Percentiles rank a stretch among this genome's conserved stretches.
Conservation (phyloP, 352 stramenopile genomes). For the Aphanomyces astaci region DNA sequence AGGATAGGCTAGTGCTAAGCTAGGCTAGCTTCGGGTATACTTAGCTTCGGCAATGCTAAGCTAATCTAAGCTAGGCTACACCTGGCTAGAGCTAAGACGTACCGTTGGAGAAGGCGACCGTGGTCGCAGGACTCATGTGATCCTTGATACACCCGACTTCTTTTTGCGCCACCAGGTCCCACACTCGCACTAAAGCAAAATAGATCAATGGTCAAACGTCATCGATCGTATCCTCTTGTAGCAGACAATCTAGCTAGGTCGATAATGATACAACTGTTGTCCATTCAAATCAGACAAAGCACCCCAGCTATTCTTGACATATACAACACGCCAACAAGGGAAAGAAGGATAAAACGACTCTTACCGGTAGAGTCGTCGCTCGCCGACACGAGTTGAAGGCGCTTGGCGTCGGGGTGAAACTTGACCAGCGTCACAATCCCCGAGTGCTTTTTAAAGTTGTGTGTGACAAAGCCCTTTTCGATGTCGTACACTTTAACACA, state of each 20-base stretch:
- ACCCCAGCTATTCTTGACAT: too few species aligned
- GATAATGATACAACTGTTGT: too few species aligned
- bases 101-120: slow-evolving; percentile 77
- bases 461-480: slow-evolving; percentile 88
- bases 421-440: slow-evolving; percentile 83
- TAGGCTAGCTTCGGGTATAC: too few species aligned
- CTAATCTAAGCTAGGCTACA: too few species aligned
- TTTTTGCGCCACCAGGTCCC: slow-evolving; percentile 78
- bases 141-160: slow-evolving; percentile 86
- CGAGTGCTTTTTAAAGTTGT: slow-evolving; percentile 86
- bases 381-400: slow-evolving; percentile 61
- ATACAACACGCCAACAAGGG: too few species aligned
- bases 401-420: slow-evolving; percentile 68
- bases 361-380: slow-evolving; percentile 47
- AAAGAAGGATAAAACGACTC: not conserved
- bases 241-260: too few species aligned
- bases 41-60: too few species aligned
- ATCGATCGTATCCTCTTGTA: too few species aligned
- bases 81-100: too few species aligned
- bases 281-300: too few species aligned
- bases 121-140: slow-evolving; percentile 93
- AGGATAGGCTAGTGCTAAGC: too few species aligned
- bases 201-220: not conserved
- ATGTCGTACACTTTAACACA: slow-evolving; percentile 93
- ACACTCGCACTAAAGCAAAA: slow-evolving; percentile 55